Percentiles rank a stretch among this genome's conserved stretches.
These are phyloP conservation scores for Erigeron philadelphicus DNA, from an alignment of 140 eudicot species.

Conservation along the genomic window DNA sequence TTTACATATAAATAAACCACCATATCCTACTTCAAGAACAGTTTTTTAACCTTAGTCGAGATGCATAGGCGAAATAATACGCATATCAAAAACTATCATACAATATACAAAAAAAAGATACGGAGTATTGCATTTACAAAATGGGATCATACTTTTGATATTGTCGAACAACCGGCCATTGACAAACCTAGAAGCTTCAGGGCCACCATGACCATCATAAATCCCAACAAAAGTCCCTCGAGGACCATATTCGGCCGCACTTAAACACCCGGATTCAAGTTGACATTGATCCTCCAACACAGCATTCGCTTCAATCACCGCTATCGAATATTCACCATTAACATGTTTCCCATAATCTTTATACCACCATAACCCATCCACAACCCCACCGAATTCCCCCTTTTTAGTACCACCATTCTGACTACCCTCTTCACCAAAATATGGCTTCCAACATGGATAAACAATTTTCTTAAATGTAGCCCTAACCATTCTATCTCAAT, in stretches of 20 bases:
- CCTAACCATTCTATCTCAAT: conserved; percentile 40
- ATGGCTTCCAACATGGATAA: conserved; percentile 57
- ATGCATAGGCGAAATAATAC: background rate
- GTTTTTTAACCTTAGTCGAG: background rate
- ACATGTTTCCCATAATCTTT: conserved; percentile 56
- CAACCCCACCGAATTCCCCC: conserved; percentile 30
- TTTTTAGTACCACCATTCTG: conserved; percentile 20
- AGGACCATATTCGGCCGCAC: conserved; percentile 44
- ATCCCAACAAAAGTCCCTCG: conserved; percentile 74
- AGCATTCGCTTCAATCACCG: conserved; percentile 64
- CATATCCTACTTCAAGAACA: background rate
- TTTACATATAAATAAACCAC: background rate
- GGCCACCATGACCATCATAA: conserved; percentile 86
- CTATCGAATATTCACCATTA: conserved; percentile 71
- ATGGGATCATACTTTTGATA: conserved; percentile 44
- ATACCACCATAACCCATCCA: conserved; percentile 61
- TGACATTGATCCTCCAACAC: conserved; percentile 72
- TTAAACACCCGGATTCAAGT: conserved; percentile 62
- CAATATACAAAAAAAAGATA: background rate
- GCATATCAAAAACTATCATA: background rate
- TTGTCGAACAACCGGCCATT: conserved; percentile 47
- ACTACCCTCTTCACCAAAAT: conserved; percentile 24
- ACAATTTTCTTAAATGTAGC: conserved; percentile 47
- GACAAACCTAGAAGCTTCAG: conserved; percentile 60
- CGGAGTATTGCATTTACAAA: background rate